phyloP scores from a whole-genome alignment of 2,329 filamentous ascomycete species.

The Colletotrichum lindemuthianum region DNA sequence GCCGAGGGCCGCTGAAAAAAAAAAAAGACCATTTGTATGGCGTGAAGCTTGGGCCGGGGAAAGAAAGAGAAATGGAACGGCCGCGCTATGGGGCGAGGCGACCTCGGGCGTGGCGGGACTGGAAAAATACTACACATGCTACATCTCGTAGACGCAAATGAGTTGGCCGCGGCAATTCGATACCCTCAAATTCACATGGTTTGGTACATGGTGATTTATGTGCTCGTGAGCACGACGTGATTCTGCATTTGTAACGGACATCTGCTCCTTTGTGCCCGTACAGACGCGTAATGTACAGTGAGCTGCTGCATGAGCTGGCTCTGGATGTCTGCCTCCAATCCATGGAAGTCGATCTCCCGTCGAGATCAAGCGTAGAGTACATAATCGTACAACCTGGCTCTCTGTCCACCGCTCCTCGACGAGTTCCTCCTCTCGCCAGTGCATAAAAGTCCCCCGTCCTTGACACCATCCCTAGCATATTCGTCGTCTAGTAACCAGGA shows the following conservation, averaged over 20 bases:
- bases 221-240: conserved; percentile 6
- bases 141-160: conserved; percentile 10
- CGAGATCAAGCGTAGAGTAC: conserved; percentile 12
- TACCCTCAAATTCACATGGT: conserved; percentile 31
- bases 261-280: background rate
- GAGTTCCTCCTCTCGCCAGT: background rate
- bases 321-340: background rate
- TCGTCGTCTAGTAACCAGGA: conserved; percentile 78
- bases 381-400: conserved; percentile 1
- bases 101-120: no score
- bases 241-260: background rate
- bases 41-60: conserved; percentile 43
- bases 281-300: conserved; percentile 27
- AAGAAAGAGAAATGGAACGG: conserved; percentile 56
- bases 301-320: background rate
- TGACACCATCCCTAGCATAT: background rate
- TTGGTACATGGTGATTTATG: conserved; percentile 3
- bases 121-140: conserved; percentile 1
- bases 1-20: conserved; percentile 52
- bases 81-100: no score
- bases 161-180: conserved; percentile 23
- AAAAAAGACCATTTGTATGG: no score
- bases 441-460: background rate
- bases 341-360: background rate
- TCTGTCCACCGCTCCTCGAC: background rate